Percentiles rank a stretch among this genome's conserved stretches.
Conservation (phyloP, 2,329 filamentous ascomycete species). For the Epichloe aotearoae region DNA sequence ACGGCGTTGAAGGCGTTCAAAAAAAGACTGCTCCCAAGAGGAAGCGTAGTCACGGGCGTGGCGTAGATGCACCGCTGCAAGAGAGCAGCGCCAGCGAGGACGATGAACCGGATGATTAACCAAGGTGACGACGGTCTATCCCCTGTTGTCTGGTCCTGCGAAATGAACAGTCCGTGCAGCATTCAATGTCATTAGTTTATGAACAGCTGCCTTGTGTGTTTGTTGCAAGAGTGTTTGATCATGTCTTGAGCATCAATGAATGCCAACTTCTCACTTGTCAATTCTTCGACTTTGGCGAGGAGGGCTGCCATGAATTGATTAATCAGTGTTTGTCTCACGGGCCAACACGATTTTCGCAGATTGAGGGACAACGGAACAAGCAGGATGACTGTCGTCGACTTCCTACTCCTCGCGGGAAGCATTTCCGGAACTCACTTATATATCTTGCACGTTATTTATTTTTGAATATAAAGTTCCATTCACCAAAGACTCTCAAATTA, state of each 20-base stretch:
- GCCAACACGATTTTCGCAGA: constrained; percentile 24
- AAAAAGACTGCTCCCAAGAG: constrained; percentile 19
- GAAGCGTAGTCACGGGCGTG: constrained; percentile 17
- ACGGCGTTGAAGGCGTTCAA: constrained; percentile 31
- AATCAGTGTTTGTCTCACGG: constrained; percentile 1
- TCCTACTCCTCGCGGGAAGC: constrained; percentile 24
- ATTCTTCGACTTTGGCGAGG: neutral
- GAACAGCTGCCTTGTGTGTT: neutral
- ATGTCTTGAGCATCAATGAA: neutral
- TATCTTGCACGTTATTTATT: neutral
- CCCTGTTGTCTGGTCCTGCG: constrained; percentile 53
- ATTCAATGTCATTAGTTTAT: neutral
- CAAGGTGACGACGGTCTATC: constrained; percentile 47
- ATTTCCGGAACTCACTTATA: constrained; percentile 3
- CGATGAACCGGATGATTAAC: constrained; percentile 51
- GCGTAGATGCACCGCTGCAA: constrained; percentile 22
- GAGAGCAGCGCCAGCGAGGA: constrained; percentile 46
- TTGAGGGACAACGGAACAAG: constrained; percentile 49
- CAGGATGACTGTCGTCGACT: constrained; percentile 45
- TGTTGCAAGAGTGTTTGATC: neutral
- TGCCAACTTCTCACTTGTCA: neutral
- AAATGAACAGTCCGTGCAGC: constrained; percentile 11
- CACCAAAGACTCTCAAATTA: neutral
- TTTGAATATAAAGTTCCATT: neutral
- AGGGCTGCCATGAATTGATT: neutral